Conservation (phyloP, 1,139 yeast genomes). For the Saccharomycopsis crataegensis region DNA sequence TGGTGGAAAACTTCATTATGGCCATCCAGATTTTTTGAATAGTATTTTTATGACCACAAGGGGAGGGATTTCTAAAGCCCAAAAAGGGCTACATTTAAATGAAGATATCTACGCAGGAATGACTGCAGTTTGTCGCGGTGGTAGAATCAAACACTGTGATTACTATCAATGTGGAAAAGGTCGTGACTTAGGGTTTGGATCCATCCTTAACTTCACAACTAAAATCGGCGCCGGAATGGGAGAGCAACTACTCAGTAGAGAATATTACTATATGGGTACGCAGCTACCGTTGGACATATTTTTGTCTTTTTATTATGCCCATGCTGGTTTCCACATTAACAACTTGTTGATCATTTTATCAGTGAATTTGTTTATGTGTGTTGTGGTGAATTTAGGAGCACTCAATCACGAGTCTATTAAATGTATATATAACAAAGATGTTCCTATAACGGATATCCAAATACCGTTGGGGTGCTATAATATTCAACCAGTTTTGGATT, state of each 20-base stretch:
- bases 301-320: conserved; percentile 71
- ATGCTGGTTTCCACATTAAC: conserved; percentile 70
- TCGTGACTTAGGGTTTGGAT: conserved; percentile 72
- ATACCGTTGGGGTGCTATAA: conserved; percentile 61
- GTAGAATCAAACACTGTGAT: conserved; percentile 69
- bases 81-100: conserved; percentile 65
- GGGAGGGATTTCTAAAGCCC: conserved; percentile 74
- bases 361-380: conserved; percentile 57
- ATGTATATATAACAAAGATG: conserved; percentile 53
- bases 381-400: conserved; percentile 57
- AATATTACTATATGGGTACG: conserved; percentile 64
- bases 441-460: conserved; percentile 53
- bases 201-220: conserved; percentile 67
- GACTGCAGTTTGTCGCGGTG: conserved; percentile 66
- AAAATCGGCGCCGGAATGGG: conserved; percentile 84
- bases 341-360: conserved; percentile 64
- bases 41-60: conserved; percentile 62
- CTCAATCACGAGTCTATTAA: conserved; percentile 60
- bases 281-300: conserved; percentile 66
- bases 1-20: conserved; percentile 70
- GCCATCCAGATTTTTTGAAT: conserved; percentile 70
- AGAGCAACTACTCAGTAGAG: conserved; percentile 71
- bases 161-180: conserved; percentile 78
- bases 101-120: conserved; percentile 75
- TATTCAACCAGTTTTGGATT: conserved; percentile 57